A percentile compares a stretch with the other conserved stretches of the same genome.
Conservation (phyloP, 306 rosid genomes). For the Mimosa pudica region DNA sequence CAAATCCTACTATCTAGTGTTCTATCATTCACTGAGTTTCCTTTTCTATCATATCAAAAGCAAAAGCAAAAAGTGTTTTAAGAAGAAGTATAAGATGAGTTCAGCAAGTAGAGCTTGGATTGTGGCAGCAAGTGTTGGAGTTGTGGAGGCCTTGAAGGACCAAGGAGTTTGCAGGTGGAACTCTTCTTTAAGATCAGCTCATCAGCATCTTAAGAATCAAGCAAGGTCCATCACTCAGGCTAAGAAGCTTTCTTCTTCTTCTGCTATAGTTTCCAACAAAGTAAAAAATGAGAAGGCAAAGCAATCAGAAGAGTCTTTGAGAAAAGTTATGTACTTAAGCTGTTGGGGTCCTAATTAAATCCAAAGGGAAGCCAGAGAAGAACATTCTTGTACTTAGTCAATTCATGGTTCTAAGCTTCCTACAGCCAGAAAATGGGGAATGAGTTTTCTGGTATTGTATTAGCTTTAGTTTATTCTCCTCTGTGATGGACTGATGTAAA, state of each 20-base stretch:
- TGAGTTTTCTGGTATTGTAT: too few relatives aligned
- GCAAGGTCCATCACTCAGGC: constrained; percentile 36
- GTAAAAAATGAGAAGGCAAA: constrained; percentile 44
- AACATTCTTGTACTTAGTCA: not conserved
- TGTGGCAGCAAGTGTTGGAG: constrained; percentile 43
- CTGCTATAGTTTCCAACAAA: constrained; percentile 31
- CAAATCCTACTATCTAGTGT: not conserved
- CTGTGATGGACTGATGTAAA: too few relatives aligned
- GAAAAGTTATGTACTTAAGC: constrained; percentile 65
- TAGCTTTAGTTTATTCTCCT: not conserved
- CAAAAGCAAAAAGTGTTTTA: not conserved
- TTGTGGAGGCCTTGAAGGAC: constrained; percentile 45
- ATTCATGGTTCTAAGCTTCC: not conserved
- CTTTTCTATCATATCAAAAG: not conserved
- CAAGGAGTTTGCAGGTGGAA: constrained; percentile 60
- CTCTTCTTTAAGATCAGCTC: constrained; percentile 35
- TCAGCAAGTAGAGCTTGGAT: constrained; percentile 35
- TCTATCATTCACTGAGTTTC: not conserved
- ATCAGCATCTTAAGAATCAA: constrained; percentile 45
- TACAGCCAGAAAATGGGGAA: too few relatives aligned
- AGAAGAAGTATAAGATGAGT: constrained; percentile 23
- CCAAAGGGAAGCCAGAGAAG: not conserved
- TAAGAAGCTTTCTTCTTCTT: not conserved
- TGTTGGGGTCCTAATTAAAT: constrained; percentile 51
- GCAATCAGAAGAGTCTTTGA: constrained; percentile 60